phyloP scores from a whole-genome alignment of 108 stramenopile species.

The Cyclotella sp. region DNA sequence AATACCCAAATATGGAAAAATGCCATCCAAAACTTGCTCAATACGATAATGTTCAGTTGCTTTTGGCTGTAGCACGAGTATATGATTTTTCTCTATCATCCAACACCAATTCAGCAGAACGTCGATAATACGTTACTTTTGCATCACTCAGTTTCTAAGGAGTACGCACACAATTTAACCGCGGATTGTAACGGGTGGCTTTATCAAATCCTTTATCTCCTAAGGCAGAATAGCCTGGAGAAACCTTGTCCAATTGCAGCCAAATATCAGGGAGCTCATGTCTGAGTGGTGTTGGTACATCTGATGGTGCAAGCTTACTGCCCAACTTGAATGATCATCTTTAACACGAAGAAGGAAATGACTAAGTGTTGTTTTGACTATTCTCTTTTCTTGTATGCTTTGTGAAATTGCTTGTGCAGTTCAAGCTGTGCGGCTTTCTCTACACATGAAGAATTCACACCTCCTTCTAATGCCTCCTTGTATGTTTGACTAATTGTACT shows the following conservation, averaged over 20 bases:
- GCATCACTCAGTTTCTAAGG: slow-evolving; percentile 3
- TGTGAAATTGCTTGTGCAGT: background rate
- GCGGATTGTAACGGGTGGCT: background rate
- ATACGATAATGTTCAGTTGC: background rate
- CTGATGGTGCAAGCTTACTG: slow-evolving; percentile 7
- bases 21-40: background rate
- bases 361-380: background rate
- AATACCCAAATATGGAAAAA: slow-evolving; percentile 1
- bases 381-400: background rate
- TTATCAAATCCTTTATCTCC: slow-evolving; percentile 10
- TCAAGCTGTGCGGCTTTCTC: slow-evolving; percentile 7
- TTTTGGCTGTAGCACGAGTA: background rate
- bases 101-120: background rate
- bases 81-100: background rate
- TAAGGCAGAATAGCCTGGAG: background rate
- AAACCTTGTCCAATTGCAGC: slow-evolving; percentile 1
- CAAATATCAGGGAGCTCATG: slow-evolving; percentile 2
- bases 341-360: slow-evolving; percentile 4
- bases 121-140: background rate
- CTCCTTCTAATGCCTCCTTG: background rate
- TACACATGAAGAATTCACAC: background rate
- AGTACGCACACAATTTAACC: slow-evolving; percentile 4
- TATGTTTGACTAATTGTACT: background rate
- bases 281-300: background rate
- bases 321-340: slow-evolving; percentile 13